A percentile compares a stretch with the other conserved stretches of the same genome.
Conservation (phyloP, 352 stramenopile genomes). For the Globisporangium takayamanum region DNA sequence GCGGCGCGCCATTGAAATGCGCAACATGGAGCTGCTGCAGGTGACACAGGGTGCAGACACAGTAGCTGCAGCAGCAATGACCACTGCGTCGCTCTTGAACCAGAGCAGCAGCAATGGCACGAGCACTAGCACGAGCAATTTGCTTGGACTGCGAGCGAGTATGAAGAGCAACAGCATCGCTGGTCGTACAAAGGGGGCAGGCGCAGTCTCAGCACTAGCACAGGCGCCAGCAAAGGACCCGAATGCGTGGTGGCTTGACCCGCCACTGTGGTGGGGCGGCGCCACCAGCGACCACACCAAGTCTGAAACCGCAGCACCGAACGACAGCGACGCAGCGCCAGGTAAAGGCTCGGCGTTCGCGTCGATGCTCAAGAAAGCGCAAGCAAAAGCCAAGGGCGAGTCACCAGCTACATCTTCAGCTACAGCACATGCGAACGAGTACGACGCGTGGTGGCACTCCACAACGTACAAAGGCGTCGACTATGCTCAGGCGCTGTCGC, state of each 20-base stretch:
- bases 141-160: neutral
- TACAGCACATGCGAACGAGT: conserved; percentile 10
- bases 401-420: too few species aligned
- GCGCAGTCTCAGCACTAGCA: neutral
- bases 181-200: conserved; percentile 8
- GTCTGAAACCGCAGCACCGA: conserved; percentile 12
- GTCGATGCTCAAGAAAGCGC: conserved; percentile 20
- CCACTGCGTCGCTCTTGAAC: conserved; percentile 8
- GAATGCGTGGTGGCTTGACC: conserved; percentile 56
- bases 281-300: neutral
- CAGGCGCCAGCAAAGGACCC: conserved; percentile 13
- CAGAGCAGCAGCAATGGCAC: neutral
- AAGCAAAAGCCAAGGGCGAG: conserved; percentile 7
- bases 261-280: conserved; percentile 57
- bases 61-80: conserved; percentile 4
- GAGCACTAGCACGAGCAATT: neutral
- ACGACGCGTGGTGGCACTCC: conserved; percentile 62
- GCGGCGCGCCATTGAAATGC: conserved; percentile 64
- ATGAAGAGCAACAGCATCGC: conserved; percentile 1
- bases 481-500: conserved; percentile 33
- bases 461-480: conserved; percentile 70
- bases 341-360: conserved; percentile 14
- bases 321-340: conserved; percentile 14
- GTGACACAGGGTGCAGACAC: conserved; percentile 23
- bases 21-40: conserved; percentile 59